Evolutionary conservation across 768 basidiomycete species (phyloP), one percentile per base, ranked within the genome.

Genomic region (Zangia roseola): DNA sequence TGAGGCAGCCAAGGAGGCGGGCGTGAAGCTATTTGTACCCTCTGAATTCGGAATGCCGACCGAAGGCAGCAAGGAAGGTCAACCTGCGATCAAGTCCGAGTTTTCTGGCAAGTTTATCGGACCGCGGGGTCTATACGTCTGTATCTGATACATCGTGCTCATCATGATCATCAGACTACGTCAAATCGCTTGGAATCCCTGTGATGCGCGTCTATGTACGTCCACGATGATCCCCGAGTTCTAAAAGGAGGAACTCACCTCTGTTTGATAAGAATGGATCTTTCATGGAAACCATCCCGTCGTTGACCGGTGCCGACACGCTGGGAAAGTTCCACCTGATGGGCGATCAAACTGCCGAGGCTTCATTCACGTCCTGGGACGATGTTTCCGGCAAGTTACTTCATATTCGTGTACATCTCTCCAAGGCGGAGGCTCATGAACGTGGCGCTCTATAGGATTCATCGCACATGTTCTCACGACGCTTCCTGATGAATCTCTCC

Each of bases 11-110:
- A 69, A 69, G 45, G 58, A 55, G 34, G 71, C 71, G 0, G 64
- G 59, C 0, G 69, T 74, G 17, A 68, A 69, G 52, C 31, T 74
- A 37, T 72, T 74, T 42, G 70, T 70, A 16, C 70, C 72, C 13
- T 66, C 64, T 19, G 72, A 73, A 46, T 74, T 56, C 25, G 69
- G 72, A 17, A 59, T 70, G 53, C 62, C 69, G 12, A 72, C 63
- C 1, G 62, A 64, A 20, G 72, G 65, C 4, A 57, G 59, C 6
- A 64, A 61, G 30, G 63, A 61, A 0, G 65, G 67, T 6, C 47
- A 46, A n/a, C 40, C 56, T 37, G 55, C 16, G 25, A 40, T 45
- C 46, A 72, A 72, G 45, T 58, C 63, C 23, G 43, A 57, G 31
- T 45, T 70, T 41, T 67, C 62, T 26, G 58, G 71, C 62, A 26